phyloP scores from a whole-genome alignment of 2,329 filamentous ascomycete species.

The Trichoderma atrobrunneum region DNA sequence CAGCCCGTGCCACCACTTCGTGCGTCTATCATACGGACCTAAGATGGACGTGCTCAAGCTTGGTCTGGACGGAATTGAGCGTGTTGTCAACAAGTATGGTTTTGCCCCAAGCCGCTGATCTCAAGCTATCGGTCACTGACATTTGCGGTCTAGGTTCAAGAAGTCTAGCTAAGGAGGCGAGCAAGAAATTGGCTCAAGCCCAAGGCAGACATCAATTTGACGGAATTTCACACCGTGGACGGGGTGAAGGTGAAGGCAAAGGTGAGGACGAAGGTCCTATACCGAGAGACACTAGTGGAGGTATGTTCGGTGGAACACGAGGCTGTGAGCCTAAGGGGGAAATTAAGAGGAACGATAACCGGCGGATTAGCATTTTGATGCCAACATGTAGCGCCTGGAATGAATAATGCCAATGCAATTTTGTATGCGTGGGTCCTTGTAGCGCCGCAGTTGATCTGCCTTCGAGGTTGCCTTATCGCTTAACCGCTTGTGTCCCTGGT shows the following conservation, averaged over 20 bases:
- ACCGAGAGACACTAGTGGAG: background rate
- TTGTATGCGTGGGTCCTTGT: background rate
- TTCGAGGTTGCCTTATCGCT: background rate
- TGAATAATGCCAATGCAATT: background rate
- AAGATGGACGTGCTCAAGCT: slow-evolving; percentile 74
- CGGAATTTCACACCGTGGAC: background rate
- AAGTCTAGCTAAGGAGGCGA: slow-evolving; percentile 14
- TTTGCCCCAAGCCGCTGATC: background rate
- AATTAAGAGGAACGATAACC: background rate
- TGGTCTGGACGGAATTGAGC: slow-evolving; percentile 81
- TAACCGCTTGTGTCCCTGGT: background rate
- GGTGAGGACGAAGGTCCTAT: background rate
- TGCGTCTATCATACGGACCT: slow-evolving; percentile 80
- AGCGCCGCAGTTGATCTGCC: background rate
- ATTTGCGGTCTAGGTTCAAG: slow-evolving; percentile 23
- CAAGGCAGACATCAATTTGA: background rate
- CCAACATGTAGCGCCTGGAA: background rate
- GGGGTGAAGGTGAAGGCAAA: background rate
- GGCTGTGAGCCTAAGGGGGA: background rate
- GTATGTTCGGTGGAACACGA: background rate
- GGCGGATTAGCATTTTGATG: background rate
- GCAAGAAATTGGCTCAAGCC: background rate
- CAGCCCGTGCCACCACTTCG: slow-evolving; percentile 89
- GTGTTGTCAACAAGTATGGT: slow-evolving; percentile 69
- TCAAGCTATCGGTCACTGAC: slow-evolving; percentile 11